These are phyloP conservation scores for Phaffia rhodozyma DNA, from an alignment of 1,284 basidiomycete genomes.

Conservation along the genomic window DNA sequence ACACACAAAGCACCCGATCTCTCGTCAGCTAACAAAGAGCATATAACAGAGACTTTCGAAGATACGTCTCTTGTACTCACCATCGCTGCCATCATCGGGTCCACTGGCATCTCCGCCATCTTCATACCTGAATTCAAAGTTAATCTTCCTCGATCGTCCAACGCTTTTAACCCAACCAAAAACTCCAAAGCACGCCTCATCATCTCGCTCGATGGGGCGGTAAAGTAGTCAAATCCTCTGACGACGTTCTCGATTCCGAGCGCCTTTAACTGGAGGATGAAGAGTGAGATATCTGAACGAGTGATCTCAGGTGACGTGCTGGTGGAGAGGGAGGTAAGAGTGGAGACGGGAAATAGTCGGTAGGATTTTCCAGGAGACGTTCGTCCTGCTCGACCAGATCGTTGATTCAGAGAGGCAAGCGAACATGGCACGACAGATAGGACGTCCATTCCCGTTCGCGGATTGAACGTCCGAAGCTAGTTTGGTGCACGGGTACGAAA, in stretches of 20 bases:
- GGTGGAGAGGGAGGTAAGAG: slow-evolving; percentile 44
- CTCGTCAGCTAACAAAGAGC: slow-evolving; percentile 3
- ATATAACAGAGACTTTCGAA: not conserved
- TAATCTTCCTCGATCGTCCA: slow-evolving; percentile 41
- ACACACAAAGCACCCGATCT: not conserved
- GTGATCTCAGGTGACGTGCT: slow-evolving; percentile 75
- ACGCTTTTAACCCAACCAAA: slow-evolving; percentile 38
- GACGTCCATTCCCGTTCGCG: slow-evolving; percentile 66
- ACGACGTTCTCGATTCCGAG: slow-evolving; percentile 82
- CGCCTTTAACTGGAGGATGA: slow-evolving; percentile 83
- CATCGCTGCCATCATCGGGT: slow-evolving; percentile 47
- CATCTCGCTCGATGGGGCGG: slow-evolving; percentile 72
- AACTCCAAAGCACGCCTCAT: slow-evolving; percentile 70
- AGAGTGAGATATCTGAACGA: slow-evolving; percentile 72
- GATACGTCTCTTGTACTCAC: slow-evolving; percentile 28
- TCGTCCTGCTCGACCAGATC: slow-evolving; percentile 80
- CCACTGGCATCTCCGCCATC: slow-evolving; percentile 46
- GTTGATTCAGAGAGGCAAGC: slow-evolving; percentile 69
- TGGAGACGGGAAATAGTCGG: slow-evolving; percentile 67
- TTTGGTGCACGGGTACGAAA: not conserved
- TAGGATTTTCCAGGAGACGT: slow-evolving; percentile 85
- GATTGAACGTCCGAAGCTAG: slow-evolving; percentile 72
- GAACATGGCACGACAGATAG: slow-evolving; percentile 68
- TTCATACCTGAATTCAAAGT: slow-evolving; percentile 40
- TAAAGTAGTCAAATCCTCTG: slow-evolving; percentile 72